Conservation (phyloP, 2,329 filamentous ascomycete genomes). For the Phyllosticta ampelicida region DNA sequence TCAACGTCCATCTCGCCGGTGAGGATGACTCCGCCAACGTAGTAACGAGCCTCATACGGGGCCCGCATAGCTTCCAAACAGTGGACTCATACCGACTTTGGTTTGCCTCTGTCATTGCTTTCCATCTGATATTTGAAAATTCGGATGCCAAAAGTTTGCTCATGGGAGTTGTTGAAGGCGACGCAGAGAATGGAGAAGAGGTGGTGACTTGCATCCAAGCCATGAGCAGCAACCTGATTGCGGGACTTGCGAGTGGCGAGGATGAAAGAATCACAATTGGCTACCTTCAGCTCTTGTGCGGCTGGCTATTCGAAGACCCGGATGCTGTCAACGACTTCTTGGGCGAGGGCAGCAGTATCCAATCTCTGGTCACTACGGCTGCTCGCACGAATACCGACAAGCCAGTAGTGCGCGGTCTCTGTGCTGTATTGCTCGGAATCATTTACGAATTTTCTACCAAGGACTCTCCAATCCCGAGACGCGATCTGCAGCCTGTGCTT, state of each 20-base stretch:
- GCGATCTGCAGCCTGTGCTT: conserved; percentile 70
- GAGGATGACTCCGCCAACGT: conserved; percentile 76
- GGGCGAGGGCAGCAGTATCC: conserved; percentile 83
- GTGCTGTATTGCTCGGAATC: conserved; percentile 73
- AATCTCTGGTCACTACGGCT: conserved; percentile 68
- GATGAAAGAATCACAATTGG: conserved; percentile 72
- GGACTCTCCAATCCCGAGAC: conserved; percentile 79
- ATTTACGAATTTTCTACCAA: conserved; percentile 97
- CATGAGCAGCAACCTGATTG: conserved; percentile 74
- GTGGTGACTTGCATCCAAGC: conserved; percentile 90
- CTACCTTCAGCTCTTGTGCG: conserved; percentile 78
- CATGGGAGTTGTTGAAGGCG: conserved; percentile 77
- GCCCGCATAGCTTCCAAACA: conserved; percentile 48
- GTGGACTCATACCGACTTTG: conserved; percentile 78
- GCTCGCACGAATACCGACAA: conserved; percentile 51
- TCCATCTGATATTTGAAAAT: conserved; percentile 68
- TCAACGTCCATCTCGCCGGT: conserved; percentile 71
- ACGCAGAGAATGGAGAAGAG: conserved; percentile 82
- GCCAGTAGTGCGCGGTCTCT: conserved; percentile 67
- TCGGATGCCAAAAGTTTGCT: conserved; percentile 66
- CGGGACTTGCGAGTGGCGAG: conserved; percentile 61
- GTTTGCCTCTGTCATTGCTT: conserved; percentile 79
- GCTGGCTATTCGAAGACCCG: conserved; percentile 87
- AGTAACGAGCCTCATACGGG: conserved; percentile 66
- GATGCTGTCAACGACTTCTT: conserved; percentile 89